Percentiles rank a stretch among this genome's conserved stretches.
Evolutionary conservation across 176 grass and related monocot genomes (phyloP).

Genomic region (Triticum dicoccoides): DNA sequence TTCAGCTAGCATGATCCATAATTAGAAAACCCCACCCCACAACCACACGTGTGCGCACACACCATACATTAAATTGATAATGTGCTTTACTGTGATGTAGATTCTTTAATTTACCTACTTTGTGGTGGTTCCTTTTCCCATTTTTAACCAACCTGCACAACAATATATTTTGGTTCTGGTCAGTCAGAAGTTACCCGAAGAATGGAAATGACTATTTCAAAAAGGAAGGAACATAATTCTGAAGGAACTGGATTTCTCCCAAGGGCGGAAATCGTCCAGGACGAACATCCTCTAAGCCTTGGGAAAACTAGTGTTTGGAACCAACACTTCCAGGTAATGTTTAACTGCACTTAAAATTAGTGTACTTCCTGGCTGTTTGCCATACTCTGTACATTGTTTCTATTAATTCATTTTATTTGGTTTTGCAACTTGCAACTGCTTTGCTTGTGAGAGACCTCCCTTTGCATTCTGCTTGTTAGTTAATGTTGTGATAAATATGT

Average conservation of each 20-base stretch:
- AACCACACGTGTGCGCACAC: too few relatives aligned
- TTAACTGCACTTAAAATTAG: neutral
- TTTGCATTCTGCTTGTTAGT: neutral
- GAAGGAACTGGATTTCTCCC: conserved; percentile 71
- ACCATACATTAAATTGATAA: too few relatives aligned
- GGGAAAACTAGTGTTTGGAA: conserved; percentile 95
- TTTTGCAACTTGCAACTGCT: conserved; percentile 9
- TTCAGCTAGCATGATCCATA: too few relatives aligned
- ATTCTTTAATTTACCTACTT: neutral
- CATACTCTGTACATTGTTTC: too few relatives aligned
- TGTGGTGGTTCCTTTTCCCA: neutral
- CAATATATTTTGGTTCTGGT: conserved; percentile 42
- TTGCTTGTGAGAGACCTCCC: neutral
- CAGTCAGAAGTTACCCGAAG: conserved; percentile 97
- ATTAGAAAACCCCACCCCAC: too few relatives aligned
- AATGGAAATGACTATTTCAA: conserved; percentile 63
- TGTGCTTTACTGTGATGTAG: too few relatives aligned
- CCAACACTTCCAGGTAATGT: conserved; percentile 90
- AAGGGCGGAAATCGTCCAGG: conserved; percentile 69
- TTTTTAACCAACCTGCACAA: conserved; percentile 3
- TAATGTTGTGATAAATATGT: neutral
- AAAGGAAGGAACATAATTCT: conserved; percentile 47
- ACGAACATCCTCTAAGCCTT: conserved; percentile 92
- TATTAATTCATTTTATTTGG: too few relatives aligned
- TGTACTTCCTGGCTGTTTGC: too few relatives aligned